These are phyloP conservation scores for Mycena sp. DNA, from an alignment of 1,284 basidiomycete genomes.

Conservation along the genomic window DNA sequence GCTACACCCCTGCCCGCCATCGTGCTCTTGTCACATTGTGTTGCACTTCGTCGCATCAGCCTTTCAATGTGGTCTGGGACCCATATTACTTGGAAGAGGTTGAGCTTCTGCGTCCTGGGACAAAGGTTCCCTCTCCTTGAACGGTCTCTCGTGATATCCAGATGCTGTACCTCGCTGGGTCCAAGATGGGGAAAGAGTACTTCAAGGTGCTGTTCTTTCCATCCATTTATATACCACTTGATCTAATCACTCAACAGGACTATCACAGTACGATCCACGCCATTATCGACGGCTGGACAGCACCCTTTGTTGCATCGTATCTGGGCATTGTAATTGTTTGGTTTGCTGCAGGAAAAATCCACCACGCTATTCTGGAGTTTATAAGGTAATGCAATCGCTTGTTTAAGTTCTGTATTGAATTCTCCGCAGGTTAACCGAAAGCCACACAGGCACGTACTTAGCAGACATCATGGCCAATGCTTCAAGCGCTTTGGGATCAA, in stretches of 20 bases:
- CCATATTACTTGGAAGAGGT: conserved; percentile 39
- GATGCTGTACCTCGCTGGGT: conserved; percentile 32
- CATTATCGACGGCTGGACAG: conserved; percentile 45
- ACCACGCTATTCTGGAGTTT: conserved; percentile 42
- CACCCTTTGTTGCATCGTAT: conserved; percentile 40
- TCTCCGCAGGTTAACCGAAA: conserved; percentile 33
- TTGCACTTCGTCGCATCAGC: conserved; percentile 11
- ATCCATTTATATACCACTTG: conserved; percentile 6
- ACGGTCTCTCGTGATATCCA: conserved; percentile 40
- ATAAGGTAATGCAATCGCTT: conserved; percentile 33
- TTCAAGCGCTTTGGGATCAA: conserved; percentile 38
- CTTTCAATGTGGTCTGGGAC: conserved; percentile 37
- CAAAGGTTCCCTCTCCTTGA: conserved; percentile 32
- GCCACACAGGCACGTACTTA: conserved; percentile 42
- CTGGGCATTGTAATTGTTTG: conserved; percentile 44
- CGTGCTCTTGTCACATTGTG: not conserved
- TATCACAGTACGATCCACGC: conserved; percentile 36
- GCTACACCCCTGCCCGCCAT: conserved; percentile 2
- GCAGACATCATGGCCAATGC: conserved; percentile 37
- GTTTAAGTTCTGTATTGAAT: conserved; percentile 1
- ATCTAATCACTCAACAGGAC: conserved; percentile 21
- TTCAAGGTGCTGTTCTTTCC: conserved; percentile 34
- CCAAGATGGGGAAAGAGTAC: conserved; percentile 32
- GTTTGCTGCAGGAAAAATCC: conserved; percentile 36
- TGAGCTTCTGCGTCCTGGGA: conserved; percentile 39